Percentiles rank a stretch among this genome's conserved stretches.
Conservation (phyloP, 192 early-diverging fungal species). For the Pecoramyces ruminantium region DNA sequence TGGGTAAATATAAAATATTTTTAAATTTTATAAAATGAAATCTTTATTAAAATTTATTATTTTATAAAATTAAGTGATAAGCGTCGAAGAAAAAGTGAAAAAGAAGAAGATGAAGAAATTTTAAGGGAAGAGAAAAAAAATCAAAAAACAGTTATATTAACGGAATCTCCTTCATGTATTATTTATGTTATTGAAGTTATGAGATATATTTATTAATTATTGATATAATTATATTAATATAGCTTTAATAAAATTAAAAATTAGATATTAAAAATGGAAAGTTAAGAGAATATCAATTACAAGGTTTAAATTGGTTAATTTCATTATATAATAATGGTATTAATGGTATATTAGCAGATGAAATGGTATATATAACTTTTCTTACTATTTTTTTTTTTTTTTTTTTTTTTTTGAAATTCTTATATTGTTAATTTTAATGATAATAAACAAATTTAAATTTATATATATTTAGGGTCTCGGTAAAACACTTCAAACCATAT, state of each 20-base stretch:
- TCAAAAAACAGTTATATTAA: slow-evolving; percentile 51
- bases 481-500: slow-evolving; percentile 92
- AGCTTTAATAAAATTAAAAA: too few relatives aligned
- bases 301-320: slow-evolving; percentile 96
- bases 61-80: slow-evolving; percentile 43
- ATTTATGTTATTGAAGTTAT: background rate
- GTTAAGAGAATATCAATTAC: slow-evolving; percentile 90
- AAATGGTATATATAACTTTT: slow-evolving; percentile 49
- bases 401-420: too few relatives aligned
- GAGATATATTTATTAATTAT: background rate
- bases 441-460: too few relatives aligned
- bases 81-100: slow-evolving; percentile 84
- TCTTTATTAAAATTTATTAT: background rate
- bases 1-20: slow-evolving; percentile 1
- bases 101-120: slow-evolving; percentile 92
- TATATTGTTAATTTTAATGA: too few relatives aligned
- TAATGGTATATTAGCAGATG: slow-evolving; percentile 97
- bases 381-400: background rate
- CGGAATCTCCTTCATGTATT: slow-evolving; percentile 74
- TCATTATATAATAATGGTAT: slow-evolving; percentile 92
- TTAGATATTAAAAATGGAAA: slow-evolving; percentile 75
- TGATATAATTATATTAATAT: too few relatives aligned
- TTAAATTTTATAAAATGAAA: background rate
- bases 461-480: slow-evolving; percentile 67
- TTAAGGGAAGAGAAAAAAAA: slow-evolving; percentile 54